Base-by-base conservation (phyloP, 768 basidiomycete species). In the Mycena amicta region DNA sequence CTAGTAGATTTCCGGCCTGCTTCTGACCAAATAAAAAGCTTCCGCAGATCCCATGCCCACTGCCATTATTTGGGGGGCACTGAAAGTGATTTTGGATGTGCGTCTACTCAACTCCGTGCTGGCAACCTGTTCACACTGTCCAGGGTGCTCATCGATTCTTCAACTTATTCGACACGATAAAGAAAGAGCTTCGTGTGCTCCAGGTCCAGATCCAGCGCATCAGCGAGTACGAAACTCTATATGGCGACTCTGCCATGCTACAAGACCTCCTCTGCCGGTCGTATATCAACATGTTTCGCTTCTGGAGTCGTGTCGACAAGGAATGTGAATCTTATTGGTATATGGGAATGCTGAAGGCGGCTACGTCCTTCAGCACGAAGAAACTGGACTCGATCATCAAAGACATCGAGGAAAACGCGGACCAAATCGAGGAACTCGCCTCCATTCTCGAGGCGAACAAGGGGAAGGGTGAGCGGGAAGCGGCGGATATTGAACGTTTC, bases 271-370 rank as follows among this genome's bases (percentile, higher is more conserved):
- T 70, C 27, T 67, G 58, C 46, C 20, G 55, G 1, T 40, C 67
- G 11, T 70, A 64, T 33, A 61, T 61, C n/a, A 62, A 62, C 26
- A 63, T 70, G 15, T 31, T 70, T 37, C 63, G 61, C 28, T 70
- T 70, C 40, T 70, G 67, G 68, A 18, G 50, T 23, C 59, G 61
- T 4, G 67, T 68, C 4, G 56, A 67, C 40, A 67, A 67, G 29
- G 66, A 70, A 28, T 70, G 68, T 49, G 22, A 58, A 1, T 45
- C 40, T 18, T 61, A 20, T 46, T 13, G 55, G 47, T 63, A 43
- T 25, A 59, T 40, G 11, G 27, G 33, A 5, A 3, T 54, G 22
- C 20, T 61, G 11, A 53, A 55, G n/a, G 23, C 50, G 13, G 33
- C 50, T 8, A 23, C 54, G 2, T 49, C 65, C 18, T 59, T 50